Percentiles rank a stretch among this genome's conserved stretches.
These are phyloP conservation scores for Amanita rimosa DNA, from an alignment of 768 basidiomycete genomes.

Conservation along the genomic window DNA sequence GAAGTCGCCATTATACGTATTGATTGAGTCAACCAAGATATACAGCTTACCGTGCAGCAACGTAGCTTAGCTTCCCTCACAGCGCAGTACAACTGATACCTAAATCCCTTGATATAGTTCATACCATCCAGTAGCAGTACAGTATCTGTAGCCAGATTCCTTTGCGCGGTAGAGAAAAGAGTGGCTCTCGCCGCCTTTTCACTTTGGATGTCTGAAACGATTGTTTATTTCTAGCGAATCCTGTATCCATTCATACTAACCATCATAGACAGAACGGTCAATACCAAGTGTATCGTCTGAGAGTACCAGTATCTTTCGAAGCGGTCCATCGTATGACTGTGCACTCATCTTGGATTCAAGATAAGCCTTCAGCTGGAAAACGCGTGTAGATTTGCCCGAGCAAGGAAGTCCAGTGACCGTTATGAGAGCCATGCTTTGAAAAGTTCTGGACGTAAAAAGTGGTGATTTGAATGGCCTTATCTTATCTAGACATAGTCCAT, in stretches of 20 bases:
- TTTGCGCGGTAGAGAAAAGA: slow-evolving; percentile 73
- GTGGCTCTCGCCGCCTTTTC: slow-evolving; percentile 87
- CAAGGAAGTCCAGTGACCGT: slow-evolving; percentile 84
- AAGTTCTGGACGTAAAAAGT: too few relatives aligned
- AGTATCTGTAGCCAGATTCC: slow-evolving; percentile 58
- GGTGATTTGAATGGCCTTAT: too few relatives aligned
- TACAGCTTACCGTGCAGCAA: slow-evolving; percentile 60
- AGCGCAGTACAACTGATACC: slow-evolving; percentile 97
- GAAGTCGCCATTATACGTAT: slow-evolving; percentile 10
- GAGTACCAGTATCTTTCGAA: slow-evolving; percentile 34
- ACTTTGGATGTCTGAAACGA: slow-evolving; percentile 47
- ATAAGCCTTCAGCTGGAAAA: slow-evolving; percentile 45
- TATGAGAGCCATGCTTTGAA: slow-evolving; percentile 90
- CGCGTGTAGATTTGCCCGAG: slow-evolving; percentile 77
- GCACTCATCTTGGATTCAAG: slow-evolving; percentile 43
- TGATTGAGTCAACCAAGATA: slow-evolving; percentile 14
- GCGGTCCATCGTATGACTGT: slow-evolving; percentile 41
- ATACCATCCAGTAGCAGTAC: slow-evolving; percentile 84
- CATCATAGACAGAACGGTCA: slow-evolving; percentile 57
- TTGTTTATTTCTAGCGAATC: background rate
- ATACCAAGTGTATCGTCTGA: slow-evolving; percentile 69
- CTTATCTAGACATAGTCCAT: too few relatives aligned
- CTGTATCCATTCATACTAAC: slow-evolving; percentile 25
- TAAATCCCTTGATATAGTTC: slow-evolving; percentile 98
- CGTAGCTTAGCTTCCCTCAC: slow-evolving; percentile 81